Conservation (phyloP, 2,329 filamentous ascomycete genomes). For the Fusarium dimerum region DNA sequence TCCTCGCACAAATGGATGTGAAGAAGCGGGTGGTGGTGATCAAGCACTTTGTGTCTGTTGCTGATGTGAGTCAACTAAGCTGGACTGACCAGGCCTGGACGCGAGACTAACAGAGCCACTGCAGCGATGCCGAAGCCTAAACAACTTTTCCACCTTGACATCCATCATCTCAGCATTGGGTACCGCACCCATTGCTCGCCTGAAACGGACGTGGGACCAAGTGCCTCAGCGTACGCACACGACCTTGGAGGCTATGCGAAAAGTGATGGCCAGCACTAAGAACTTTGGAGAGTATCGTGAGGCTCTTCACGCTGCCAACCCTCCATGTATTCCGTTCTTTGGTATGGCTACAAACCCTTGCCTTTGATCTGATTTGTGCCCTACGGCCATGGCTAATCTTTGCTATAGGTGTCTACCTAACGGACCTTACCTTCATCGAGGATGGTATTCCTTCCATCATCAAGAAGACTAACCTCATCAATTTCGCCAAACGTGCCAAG, state of each 20-base stretch:
- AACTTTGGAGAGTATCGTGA: slow-evolving; percentile 98
- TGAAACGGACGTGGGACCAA: slow-evolving; percentile 92
- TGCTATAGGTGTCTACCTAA: slow-evolving; percentile 81
- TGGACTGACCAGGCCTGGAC: not conserved
- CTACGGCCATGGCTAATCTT: not conserved
- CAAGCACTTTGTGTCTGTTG: slow-evolving; percentile 95
- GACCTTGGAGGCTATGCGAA: slow-evolving; percentile 86
- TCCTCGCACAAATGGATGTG: slow-evolving; percentile 88
- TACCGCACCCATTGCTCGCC: slow-evolving; percentile 90
- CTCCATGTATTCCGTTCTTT: slow-evolving; percentile 97
- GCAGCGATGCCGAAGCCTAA: slow-evolving; percentile 88
- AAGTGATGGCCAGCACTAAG: slow-evolving; percentile 94
- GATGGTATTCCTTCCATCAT: slow-evolving; percentile 95
- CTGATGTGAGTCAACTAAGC: slow-evolving; percentile 68
- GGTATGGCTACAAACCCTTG: slow-evolving; percentile 54
- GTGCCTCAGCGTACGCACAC: slow-evolving; percentile 82
- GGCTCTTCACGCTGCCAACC: slow-evolving; percentile 86
- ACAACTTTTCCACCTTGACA: slow-evolving; percentile 97
- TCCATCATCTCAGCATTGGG: slow-evolving; percentile 96
- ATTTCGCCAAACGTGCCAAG: slow-evolving; percentile 97
- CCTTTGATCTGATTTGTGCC: not conserved
- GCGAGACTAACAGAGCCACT: slow-evolving; percentile 12
- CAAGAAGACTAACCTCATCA: slow-evolving; percentile 96
- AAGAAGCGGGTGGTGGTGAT: slow-evolving; percentile 97
- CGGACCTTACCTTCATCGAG: slow-evolving; percentile 97